phyloP scores from a whole-genome alignment of 23 red algal genomes.

The Porphyridium purpureum region DNA sequence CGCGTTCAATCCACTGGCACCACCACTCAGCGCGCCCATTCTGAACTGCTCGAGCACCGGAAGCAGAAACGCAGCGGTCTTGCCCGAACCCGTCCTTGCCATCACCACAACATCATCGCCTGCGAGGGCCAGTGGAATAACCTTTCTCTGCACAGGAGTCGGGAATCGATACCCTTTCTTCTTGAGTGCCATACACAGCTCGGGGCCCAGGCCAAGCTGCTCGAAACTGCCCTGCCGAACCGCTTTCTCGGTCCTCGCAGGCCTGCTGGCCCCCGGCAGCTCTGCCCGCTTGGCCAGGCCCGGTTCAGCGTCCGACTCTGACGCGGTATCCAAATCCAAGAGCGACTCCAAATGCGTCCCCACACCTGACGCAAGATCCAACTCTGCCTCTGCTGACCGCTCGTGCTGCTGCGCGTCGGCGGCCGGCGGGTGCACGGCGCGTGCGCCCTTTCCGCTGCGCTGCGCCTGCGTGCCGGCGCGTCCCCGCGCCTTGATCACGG shows the following conservation, averaged over 20 bases:
- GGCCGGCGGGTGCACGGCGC: no score
- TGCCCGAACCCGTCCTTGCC: constrained; percentile 97
- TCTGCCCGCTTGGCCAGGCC: no score
- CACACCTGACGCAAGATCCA: no score
- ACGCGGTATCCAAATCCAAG: no score
- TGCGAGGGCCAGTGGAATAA: constrained; percentile 54
- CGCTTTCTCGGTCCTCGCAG: not conserved
- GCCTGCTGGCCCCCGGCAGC: no score
- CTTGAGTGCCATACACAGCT: constrained; percentile 28
- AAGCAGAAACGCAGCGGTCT: constrained; percentile 85
- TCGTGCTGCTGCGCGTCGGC: no score
- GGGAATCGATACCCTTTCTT: constrained; percentile 67
- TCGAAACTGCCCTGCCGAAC: constrained; percentile 22
- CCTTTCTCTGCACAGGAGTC: constrained; percentile 80
- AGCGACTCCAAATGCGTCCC: no score
- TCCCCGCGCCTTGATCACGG: no score
- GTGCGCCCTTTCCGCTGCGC: no score
- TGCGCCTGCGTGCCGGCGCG: no score
- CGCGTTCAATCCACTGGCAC: not conserved
- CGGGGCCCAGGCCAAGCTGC: constrained; percentile 38
- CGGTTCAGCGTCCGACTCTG: no score
- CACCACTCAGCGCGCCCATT: constrained; percentile 2
- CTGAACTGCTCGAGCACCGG: constrained; percentile 53
- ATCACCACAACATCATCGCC: constrained; percentile 88
- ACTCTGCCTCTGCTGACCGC: no score